Conservation (phyloP, 495 filamentous ascomycete genomes). For the Aspergillus indologenus region DNA sequence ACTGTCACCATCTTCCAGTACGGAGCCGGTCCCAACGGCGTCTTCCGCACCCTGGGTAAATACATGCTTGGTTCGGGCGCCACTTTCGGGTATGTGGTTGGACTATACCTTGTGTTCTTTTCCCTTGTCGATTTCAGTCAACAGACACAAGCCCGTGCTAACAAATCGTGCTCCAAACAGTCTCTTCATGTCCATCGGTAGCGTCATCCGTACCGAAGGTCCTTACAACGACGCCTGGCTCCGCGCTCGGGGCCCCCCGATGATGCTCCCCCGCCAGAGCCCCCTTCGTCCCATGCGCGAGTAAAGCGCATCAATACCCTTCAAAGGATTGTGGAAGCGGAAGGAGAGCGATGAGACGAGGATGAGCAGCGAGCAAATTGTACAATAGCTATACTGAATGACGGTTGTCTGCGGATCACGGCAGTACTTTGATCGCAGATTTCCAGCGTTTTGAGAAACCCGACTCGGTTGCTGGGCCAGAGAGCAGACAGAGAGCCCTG, state of each 20-base stretch:
- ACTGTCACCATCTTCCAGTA: constrained; percentile 92
- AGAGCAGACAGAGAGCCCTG: neutral
- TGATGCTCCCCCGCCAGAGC: constrained; percentile 47
- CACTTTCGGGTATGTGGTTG: constrained; percentile 78
- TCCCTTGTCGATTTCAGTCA: too few relatives aligned
- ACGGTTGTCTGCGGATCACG: constrained; percentile 1
- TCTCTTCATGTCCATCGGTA: constrained; percentile 99
- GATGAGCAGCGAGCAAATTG: constrained; percentile 15
- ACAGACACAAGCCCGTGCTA: neutral
- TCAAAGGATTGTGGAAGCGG: neutral
- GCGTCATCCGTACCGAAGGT: constrained; percentile 85
- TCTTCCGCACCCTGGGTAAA: constrained; percentile 88
- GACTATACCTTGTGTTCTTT: neutral
- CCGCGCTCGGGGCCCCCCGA: constrained; percentile 44
- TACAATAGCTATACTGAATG: constrained; percentile 33
- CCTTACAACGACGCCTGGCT: constrained; percentile 48
- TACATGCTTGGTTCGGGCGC: constrained; percentile 97
- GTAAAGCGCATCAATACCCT: constrained; percentile 20
- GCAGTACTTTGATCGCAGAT: neutral
- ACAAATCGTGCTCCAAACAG: constrained; percentile 39
- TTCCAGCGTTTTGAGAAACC: neutral
- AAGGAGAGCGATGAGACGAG: neutral
- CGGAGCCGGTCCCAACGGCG: constrained; percentile 87
- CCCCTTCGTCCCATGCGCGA: constrained; percentile 37
- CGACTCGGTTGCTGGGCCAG: constrained; percentile 1